Conservation (phyloP, 805 yeast species). For the Priceomyces medius region DNA sequence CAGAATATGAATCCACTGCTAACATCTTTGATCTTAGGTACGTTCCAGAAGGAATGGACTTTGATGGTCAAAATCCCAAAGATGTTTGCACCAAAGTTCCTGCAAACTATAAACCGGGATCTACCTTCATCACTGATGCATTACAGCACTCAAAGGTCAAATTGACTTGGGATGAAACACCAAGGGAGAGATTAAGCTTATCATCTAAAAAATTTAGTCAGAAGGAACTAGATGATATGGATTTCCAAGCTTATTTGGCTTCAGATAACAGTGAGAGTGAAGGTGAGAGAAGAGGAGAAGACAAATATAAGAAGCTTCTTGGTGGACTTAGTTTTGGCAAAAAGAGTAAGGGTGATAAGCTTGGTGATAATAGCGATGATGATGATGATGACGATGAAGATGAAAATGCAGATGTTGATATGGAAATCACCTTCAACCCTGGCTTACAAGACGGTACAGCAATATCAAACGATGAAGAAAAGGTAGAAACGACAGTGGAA, state of each 20-base stretch:
- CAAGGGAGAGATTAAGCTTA: conserved; percentile 76
- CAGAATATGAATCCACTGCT: conserved; percentile 95
- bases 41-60: conserved; percentile 89
- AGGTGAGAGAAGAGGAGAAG: conserved; percentile 36
- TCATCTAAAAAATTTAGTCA: conserved; percentile 82
- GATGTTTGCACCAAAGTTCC: conserved; percentile 77
- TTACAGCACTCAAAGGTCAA: conserved; percentile 94
- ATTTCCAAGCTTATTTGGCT: conserved; percentile 88
- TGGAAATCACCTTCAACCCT: conserved; percentile 96
- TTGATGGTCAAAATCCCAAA: conserved; percentile 67
- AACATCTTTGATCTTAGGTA: conserved; percentile 90
- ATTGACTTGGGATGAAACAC: conserved; percentile 98
- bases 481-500: conserved; percentile 73
- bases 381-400: conserved; percentile 22
- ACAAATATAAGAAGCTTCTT: conserved; percentile 61
- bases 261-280: conserved; percentile 37
- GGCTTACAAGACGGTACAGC: conserved; percentile 56
- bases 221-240: conserved; percentile 87
- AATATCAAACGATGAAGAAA: conserved; percentile 37
- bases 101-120: conserved; percentile 69
- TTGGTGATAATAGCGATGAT: not conserved
- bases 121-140: conserved; percentile 86
- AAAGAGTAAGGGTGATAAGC: conserved; percentile 1
- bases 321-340: conserved; percentile 31
- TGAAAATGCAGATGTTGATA: conserved; percentile 67